Evolutionary conservation across 495 filamentous ascomycete genomes (phyloP), one percentile per base, ranked within the genome.

Genomic region (Friedmanniomyces simplex): DNA sequence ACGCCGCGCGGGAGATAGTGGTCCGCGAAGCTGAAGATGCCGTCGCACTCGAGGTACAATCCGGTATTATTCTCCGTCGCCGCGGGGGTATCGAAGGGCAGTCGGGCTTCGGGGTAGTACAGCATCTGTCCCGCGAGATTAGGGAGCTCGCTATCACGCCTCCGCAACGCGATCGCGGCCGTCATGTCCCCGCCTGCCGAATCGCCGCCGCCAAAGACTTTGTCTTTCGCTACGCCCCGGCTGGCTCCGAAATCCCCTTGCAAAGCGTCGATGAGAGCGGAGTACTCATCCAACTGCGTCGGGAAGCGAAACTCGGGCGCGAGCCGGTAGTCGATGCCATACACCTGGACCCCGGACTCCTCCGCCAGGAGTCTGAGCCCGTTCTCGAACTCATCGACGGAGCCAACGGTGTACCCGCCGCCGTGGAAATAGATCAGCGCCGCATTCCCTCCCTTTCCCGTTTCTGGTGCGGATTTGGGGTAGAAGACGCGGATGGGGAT

Each of bases 381-480:
- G 25, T 65, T 67, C 54, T 75, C 72, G 37, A 74, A 73, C 37
- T 72, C 69, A 37, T 74, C 72, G 12, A 72, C 65, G 24, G 57
- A 65, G 0, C 73, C 71, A 1, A 67, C 61, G 1, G 69, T 67
- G 50, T 68, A 75, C 0, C 72, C 71, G 1, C 73, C 74, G n/a
- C 72, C 73, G 50, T 76, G 72, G 20, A 70, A 67, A 54, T 71
- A 73, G 13, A 74, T 64, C 0, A 74, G 55, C 0, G 70, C 67
- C 8, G 30, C 56, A 2, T n/a, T 24, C 55, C 59, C 32, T n/a
- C n/a, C n/a, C 42, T 41, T 13, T 16, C 36, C n/a, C 53, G 46
- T 13, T 49, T 36, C 22, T 47, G 49, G 28, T n/a, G 20, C 24
- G 55, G 20, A 21, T 54, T 32, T 39, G 1, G 70, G 70, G 48